Evolutionary conservation across 805 yeast species (phyloP).

Genomic region (Saccharomyces paradoxus): DNA sequence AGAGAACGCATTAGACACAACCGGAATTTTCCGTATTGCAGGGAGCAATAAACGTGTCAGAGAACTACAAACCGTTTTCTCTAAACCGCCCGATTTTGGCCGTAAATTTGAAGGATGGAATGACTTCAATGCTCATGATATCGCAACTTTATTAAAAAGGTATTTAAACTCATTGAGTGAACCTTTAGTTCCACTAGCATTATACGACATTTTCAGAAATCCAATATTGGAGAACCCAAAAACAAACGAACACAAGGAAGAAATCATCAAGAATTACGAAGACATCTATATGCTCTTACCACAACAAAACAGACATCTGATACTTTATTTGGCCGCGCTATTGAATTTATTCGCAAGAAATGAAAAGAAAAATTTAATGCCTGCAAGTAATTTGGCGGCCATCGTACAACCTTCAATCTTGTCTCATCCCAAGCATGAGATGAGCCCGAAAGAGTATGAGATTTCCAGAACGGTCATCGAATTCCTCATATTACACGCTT

Average conservation of each 20-base stretch:
- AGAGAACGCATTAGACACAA: constrained; percentile 62
- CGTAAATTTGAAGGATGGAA: constrained; percentile 71
- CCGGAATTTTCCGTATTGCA: constrained; percentile 87
- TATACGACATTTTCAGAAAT: constrained; percentile 67
- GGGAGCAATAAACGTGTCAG: constrained; percentile 84
- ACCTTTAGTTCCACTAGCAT: constrained; percentile 71
- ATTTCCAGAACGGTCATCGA: constrained; percentile 77
- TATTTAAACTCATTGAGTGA: constrained; percentile 82
- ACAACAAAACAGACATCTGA: constrained; percentile 60
- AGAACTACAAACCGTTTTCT: constrained; percentile 70
- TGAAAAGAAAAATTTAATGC: constrained; percentile 73
- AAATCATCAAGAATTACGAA: constrained; percentile 53
- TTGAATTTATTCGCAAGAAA: constrained; percentile 72
- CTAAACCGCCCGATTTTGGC: constrained; percentile 81
- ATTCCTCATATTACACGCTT: constrained; percentile 68
- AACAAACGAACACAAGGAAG: constrained; percentile 7
- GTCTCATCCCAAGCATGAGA: constrained; percentile 82
- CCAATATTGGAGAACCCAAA: constrained; percentile 39
- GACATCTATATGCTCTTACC: constrained; percentile 60
- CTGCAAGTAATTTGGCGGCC: constrained; percentile 85
- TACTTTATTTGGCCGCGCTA: constrained; percentile 78
- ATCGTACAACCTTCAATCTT: constrained; percentile 91
- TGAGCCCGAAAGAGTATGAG: constrained; percentile 82
- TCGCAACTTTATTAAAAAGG: constrained; percentile 79
- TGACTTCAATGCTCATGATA: constrained; percentile 90